Base-by-base conservation (phyloP, 139 green algal genomes). In the Tetradesmus obliquus region DNA sequence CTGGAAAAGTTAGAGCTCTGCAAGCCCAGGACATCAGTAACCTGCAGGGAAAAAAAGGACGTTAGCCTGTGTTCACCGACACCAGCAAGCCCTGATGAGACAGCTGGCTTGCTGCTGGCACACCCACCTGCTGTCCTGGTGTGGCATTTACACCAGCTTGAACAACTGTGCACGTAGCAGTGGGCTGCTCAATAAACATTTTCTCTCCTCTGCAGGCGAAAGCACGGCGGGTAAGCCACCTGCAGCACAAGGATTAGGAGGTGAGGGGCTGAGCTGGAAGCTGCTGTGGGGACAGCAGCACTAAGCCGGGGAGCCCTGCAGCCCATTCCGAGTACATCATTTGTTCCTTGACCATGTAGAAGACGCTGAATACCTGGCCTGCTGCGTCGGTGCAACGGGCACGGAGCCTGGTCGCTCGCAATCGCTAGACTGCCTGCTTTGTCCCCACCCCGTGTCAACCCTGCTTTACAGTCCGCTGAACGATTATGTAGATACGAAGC, bases 121-220 rank as follows among this genome's bases (percentile, higher is more conserved):
- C 24, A 24, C 85, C 4, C 57, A 89, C 85, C 85, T 89, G 84
- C 60, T 89, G 85, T 53, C 76, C 58, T 66, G 20, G 22, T 79
- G 66, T 66, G n/a, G 9, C 22, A 57, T 57, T 76, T 20, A 19
- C 57, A 60, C 66, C 86, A 71, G 66, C 66, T 90, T 83, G 86
- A 66, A 83, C 20, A 69, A 90, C 69, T 69, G 86, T 83, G 24
- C 72, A 53, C 22, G 71, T 84, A 57, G 86, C 66, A 83, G 74
- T 51, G 3, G 55, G 76, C 88, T 74, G 84, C 57, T 57, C 71
- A 45, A 88, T n/a, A 60, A 55, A 88, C 84, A 88, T 88, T 57
- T 15, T 32, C 19, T 51, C 20, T 72, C 82, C 55, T 54, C 55
- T 20, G 55, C 55, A 87, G 82, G 24, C 6, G 5, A 87, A 72